Evolutionary conservation across 1,284 basidiomycete genomes (phyloP).

Genomic region (Sanguinoderma infundibulare): DNA sequence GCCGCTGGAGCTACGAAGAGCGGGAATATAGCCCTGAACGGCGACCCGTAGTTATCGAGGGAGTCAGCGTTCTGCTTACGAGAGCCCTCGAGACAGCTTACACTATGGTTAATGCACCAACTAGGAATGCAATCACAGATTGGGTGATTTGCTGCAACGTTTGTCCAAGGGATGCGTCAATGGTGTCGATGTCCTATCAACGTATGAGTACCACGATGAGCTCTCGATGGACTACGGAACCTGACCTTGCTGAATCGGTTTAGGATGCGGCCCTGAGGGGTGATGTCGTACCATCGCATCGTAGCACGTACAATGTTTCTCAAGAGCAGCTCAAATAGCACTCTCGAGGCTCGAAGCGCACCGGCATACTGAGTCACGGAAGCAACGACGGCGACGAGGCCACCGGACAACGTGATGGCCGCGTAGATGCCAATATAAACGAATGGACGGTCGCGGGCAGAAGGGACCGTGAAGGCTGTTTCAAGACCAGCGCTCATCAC

Average conservation of each 20-base stretch:
- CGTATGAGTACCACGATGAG: background rate
- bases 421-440: slow-evolving; percentile 71
- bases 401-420: slow-evolving; percentile 54
- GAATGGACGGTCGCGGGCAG: slow-evolving; percentile 57
- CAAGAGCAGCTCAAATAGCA: slow-evolving; percentile 59
- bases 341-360: slow-evolving; percentile 60
- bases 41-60: background rate
- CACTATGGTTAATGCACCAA: slow-evolving; percentile 67
- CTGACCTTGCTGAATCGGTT: slow-evolving; percentile 63
- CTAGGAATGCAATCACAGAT: slow-evolving; percentile 73
- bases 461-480: slow-evolving; percentile 38
- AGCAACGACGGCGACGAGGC: slow-evolving; percentile 48
- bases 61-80: background rate
- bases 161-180: slow-evolving; percentile 72
- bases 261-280: slow-evolving; percentile 61
- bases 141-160: slow-evolving; percentile 76
- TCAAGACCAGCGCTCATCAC: slow-evolving; percentile 32
- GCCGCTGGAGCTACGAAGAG: slow-evolving; percentile 73
- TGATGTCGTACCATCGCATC: slow-evolving; percentile 57
- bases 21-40: slow-evolving; percentile 65
- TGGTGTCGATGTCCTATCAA: slow-evolving; percentile 72
- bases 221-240: too few relatives aligned
- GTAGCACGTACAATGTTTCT: slow-evolving; percentile 62
- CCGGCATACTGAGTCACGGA: slow-evolving; percentile 64
- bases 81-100: slow-evolving; percentile 33